Evolutionary conservation across 768 basidiomycete species (phyloP).

Genomic region (Ephemerocybe angulata): DNA sequence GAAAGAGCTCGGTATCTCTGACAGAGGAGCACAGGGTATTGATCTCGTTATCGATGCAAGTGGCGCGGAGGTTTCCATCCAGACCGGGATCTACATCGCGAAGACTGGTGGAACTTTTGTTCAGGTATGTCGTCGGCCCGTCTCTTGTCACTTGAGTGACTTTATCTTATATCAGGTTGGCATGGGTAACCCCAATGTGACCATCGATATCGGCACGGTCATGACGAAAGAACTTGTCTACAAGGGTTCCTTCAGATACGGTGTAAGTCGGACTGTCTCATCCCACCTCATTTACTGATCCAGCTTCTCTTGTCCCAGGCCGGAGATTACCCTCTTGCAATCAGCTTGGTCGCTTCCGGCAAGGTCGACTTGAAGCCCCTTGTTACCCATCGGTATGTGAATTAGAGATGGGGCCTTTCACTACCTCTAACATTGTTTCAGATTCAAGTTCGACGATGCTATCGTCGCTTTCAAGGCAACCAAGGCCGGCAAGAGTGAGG

Average conservation of each 20-base stretch:
- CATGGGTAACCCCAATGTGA: constrained; percentile 77
- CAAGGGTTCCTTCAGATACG: constrained; percentile 93
- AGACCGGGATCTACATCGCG: constrained; percentile 75
- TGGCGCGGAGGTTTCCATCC: constrained; percentile 90
- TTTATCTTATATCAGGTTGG: constrained; percentile 60
- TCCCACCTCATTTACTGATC: constrained; percentile 4
- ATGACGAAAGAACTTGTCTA: constrained; percentile 76
- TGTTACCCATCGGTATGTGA: constrained; percentile 74
- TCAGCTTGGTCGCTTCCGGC: constrained; percentile 77
- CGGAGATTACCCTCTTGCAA: constrained; percentile 82
- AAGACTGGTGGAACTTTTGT: constrained; percentile 74
- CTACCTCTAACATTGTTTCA: constrained; percentile 23
- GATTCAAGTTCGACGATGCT: constrained; percentile 76
- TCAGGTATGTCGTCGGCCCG: constrained; percentile 40
- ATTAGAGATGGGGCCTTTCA: background rate
- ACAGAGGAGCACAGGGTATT: constrained; percentile 65
- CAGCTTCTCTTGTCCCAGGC: constrained; percentile 41
- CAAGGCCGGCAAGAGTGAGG: constrained; percentile 71
- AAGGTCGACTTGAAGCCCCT: constrained; percentile 84
- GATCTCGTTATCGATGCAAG: constrained; percentile 91
- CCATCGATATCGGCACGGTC: constrained; percentile 65
- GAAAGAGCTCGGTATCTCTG: constrained; percentile 59
- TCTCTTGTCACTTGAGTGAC: background rate
- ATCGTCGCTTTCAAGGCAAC: constrained; percentile 80
- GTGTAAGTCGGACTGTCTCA: constrained; percentile 41